Base-by-base conservation (phyloP, 768 basidiomycete genomes). In the Omphalotus guepiniiformis region DNA sequence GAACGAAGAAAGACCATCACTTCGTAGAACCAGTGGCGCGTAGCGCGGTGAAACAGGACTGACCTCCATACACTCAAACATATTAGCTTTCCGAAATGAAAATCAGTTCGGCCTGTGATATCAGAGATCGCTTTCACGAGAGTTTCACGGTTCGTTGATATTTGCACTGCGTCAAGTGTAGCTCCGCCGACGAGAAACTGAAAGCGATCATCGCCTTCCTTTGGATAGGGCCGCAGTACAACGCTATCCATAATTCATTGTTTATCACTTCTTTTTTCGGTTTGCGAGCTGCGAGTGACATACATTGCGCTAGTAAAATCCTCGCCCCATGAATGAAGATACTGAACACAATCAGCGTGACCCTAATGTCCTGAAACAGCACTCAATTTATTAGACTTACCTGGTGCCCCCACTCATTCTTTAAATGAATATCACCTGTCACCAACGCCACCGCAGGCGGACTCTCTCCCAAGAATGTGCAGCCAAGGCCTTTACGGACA, bases 401-500 rank as follows among this genome's bases (percentile, higher is more conserved):
- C 32, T 48, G 38, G 5, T 36, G 16, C 15, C 27, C 48, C 19
- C 22, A 36, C 7, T 34, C 48, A n/a, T 43, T 43, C 16, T 29
- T 6, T 16, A 49, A 5, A 19, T 49, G 41, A 8, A 49, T 43
- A 43, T 55, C 48, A 5, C 43, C 52, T n/a, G 34, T 16, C 9
- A 55, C 18, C 35, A 40, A 21, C 5, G 39, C 36, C 22, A 34
- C 49, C 16, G 18, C 13, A 6, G 23, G 23, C 4, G n/a, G 6
- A 1, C 40, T 34, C 27, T 56, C 46, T 9, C 55, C 53, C 6
- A 51, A 15, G 34, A 56, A 56, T 2, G 38, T 48, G 4, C 49
- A 41, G 1, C 55, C 56, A 12, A 53, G 21, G 6, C 42, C 42
- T 26, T 57, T 56, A 15, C 56, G 49, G 15, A 52, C 52, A 8